Base-by-base conservation (phyloP, 257 asterid genomes). In the Solanum arcanum region DNA sequence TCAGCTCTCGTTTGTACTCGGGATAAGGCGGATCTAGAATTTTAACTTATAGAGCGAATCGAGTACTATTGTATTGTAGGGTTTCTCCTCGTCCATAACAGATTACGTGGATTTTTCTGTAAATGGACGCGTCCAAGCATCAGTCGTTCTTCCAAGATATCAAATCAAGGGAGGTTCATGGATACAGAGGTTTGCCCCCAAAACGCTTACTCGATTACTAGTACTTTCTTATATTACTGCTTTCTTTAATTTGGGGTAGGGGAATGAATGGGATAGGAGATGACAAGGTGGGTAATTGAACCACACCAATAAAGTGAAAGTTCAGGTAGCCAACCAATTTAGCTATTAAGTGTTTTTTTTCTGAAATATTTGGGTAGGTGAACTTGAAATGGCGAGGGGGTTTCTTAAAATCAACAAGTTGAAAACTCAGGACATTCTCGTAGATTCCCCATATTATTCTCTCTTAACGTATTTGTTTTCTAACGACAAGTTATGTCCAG, bases 151-250 rank as follows among this genome's bases (percentile, higher is more conserved):
- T 96, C 92, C 92, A 90, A 74, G 99, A 95, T 83, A 83, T 95
- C 86, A 94, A 87, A 86, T 91, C 93, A 59, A 93, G 99, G 87
- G 99, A 96, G 89, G 89, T 96, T 88, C 92, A 92, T 86, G 98
- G 98, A 14, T 96, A 92, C 90, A 89, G 98, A 94, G 98, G 99
- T 96, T 18, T 20, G 85, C 35, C 59, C 75, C 12, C 47, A 42
- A 47, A 80, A 47, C 7, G n/a, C 25, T 18, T 59, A 33, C 37
- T 27, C 16, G 9, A 70, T 81, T 12, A 2, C 33, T 12, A 31
- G 12, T 44, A 29, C 6, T 35, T 59, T 44, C 9, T 6, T 47
- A 35, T 84, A 35, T 15, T 31, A 7, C 16, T 70, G 25, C 83
- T 80, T 56, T 56, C 25, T 56, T 56, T 56, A 56, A 56, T 59